Evolutionary conservation across 441 rosid genomes (phyloP), one percentile per base, ranked within the genome.

Genomic region (Manihot esculenta): DNA sequence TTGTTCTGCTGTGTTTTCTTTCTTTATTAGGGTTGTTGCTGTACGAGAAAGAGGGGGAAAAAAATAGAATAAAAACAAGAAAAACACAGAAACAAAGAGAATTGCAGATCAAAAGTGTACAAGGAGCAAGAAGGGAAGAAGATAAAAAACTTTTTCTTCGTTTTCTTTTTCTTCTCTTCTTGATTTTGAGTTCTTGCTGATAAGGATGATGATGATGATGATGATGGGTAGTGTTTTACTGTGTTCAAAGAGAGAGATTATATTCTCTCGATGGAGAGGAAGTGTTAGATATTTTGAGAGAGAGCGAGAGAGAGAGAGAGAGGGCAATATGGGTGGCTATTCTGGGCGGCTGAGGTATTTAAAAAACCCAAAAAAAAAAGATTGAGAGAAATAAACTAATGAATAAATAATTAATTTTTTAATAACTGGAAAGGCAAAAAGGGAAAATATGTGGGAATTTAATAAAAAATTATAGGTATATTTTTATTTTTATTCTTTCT

Each of bases 331-430:
- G 90, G 91, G 82, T 89, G 91, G 91, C 84, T 82, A 72, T 81
- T 81, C 85, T 79, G 91, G 92, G 91, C 86, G 87, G 91, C 85
- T 78, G 84, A 66, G 78, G 75, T 84, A 82, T 87, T 89, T 84
- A 83, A 89, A 84, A 57, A 81, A 33, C 3, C 38, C n/a, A n/a
- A 33, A 7, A 7, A 33, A 33, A 33, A 71, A 69, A 23, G 13
- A 54, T 3, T 7, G 42, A 38, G 23, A 10, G 23, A 41, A 62
- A 70, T 62, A 27, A 54, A 53, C 59, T 38, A 53, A 59, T 53
- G 7, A 53, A 26, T 12, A 51, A 54, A 26, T 49, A 62, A 38
- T 38, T 7, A 38, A 7, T 38, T 38, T 30, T 30, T 1, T 30
- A 30, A 30, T 30, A 30, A 30, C 33, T 30, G 4, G 33, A 30